phyloP scores from a whole-genome alignment of 2,329 filamentous ascomycete genomes.

The Xylaria arbuscula region DNA sequence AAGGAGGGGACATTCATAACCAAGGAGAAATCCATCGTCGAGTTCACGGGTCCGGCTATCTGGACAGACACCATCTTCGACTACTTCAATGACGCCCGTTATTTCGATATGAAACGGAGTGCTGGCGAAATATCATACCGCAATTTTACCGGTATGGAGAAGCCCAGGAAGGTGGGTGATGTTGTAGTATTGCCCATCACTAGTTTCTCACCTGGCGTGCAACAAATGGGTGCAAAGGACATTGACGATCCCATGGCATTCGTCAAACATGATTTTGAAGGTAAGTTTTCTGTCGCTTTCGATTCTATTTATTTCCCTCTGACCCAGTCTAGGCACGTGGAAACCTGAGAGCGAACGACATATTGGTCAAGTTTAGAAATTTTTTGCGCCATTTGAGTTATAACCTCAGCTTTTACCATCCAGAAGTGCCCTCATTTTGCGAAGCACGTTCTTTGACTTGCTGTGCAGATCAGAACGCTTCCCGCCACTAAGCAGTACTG shows the following conservation, averaged over 20 bases:
- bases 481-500: not conserved
- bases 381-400: slow-evolving; percentile 40
- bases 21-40: slow-evolving; percentile 81
- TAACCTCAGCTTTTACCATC: slow-evolving; percentile 31
- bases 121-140: slow-evolving; percentile 81
- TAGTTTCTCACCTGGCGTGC: slow-evolving; percentile 93
- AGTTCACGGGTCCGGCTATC: slow-evolving; percentile 91
- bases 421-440: slow-evolving; percentile 17
- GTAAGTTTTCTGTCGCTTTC: slow-evolving; percentile 59
- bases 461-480: not conserved
- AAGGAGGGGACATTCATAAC: slow-evolving; percentile 59
- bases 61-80: slow-evolving; percentile 95
- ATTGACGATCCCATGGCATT: slow-evolving; percentile 95
- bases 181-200: slow-evolving; percentile 95
- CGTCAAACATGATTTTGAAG: slow-evolving; percentile 96
- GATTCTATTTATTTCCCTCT: slow-evolving; percentile 30
- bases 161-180: slow-evolving; percentile 88
- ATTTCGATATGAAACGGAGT: slow-evolving; percentile 81
- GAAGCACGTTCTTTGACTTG: slow-evolving; percentile 2
- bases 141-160: slow-evolving; percentile 89
- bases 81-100: slow-evolving; percentile 92
- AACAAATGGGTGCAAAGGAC: slow-evolving; percentile 91
- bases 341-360: slow-evolving; percentile 78
- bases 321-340: slow-evolving; percentile 70
- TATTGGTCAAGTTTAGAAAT: slow-evolving; percentile 64